phyloP scores from a whole-genome alignment of 345 rosid genomes.

The Dipteronia sinensis region DNA sequence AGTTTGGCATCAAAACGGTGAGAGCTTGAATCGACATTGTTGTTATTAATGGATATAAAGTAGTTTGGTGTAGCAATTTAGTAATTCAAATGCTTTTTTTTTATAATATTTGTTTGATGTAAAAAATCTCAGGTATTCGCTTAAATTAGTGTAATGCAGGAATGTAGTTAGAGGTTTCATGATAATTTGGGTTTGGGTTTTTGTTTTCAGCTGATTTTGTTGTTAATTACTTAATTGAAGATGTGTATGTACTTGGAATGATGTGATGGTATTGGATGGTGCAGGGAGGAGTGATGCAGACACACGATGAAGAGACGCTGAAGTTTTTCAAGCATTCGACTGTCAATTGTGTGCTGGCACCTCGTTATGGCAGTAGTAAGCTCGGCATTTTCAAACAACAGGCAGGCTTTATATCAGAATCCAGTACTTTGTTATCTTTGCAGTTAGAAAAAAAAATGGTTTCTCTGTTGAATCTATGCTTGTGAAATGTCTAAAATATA shows the following conservation, averaged over 20 bases:
- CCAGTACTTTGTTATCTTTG: neutral
- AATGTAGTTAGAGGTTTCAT: neutral
- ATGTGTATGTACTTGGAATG: constrained; percentile 1
- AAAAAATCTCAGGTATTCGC: neutral
- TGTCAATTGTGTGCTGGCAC: constrained; percentile 84
- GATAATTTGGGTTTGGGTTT: neutral
- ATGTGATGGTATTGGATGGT: constrained; percentile 23
- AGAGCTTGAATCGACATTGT: constrained; percentile 20
- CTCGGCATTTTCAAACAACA: constrained; percentile 76
- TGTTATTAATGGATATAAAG: no score
- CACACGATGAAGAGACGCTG: constrained; percentile 91
- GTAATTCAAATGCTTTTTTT: neutral
- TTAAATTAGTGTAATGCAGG: neutral
- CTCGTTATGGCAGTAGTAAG: constrained; percentile 90
- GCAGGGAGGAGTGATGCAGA: constrained; percentile 87
- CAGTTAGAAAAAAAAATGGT: neutral
- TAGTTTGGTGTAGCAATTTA: no score
- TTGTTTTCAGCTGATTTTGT: neutral
- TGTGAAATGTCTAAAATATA: neutral
- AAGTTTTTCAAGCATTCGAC: constrained; percentile 96
- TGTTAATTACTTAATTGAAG: neutral
- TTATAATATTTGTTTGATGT: neutral
- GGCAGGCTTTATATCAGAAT: constrained; percentile 42
- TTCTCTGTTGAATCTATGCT: neutral
- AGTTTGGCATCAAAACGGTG: constrained; percentile 61